These are phyloP conservation scores for Rhizoclosmatium globosum DNA, from an alignment of 192 early-diverging fungal genomes.

Conservation along the genomic window DNA sequence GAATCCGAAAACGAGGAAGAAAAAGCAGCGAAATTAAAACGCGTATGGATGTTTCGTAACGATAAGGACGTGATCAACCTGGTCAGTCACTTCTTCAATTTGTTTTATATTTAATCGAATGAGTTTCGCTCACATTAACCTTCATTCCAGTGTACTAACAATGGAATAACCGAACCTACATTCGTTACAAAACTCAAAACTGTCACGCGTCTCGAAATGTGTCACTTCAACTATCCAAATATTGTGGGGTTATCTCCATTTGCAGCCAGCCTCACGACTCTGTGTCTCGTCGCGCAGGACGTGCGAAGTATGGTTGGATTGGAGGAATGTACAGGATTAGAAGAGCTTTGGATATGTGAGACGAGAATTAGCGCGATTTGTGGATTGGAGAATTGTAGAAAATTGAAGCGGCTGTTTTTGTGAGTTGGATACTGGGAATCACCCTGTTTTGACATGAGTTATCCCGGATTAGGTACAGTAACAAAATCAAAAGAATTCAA, in stretches of 20 bases:
- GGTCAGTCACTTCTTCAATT: slow-evolving; percentile 19
- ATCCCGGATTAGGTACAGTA: slow-evolving; percentile 51
- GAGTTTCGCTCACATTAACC: neutral
- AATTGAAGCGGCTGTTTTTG: slow-evolving; percentile 60
- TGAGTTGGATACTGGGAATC: slow-evolving; percentile 23
- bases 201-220: slow-evolving; percentile 61
- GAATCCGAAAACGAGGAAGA: slow-evolving; percentile 35
- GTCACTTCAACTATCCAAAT: slow-evolving; percentile 59
- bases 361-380: slow-evolving; percentile 51
- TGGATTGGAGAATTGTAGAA: slow-evolving; percentile 45
- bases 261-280: slow-evolving; percentile 38
- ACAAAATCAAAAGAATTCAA: slow-evolving; percentile 60
- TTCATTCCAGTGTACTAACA: slow-evolving; percentile 45
- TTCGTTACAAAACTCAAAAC: slow-evolving; percentile 29
- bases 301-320: slow-evolving; percentile 55
- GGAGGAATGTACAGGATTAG: slow-evolving; percentile 45
- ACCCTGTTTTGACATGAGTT: neutral
- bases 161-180: slow-evolving; percentile 41
- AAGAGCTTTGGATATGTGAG: slow-evolving; percentile 69
- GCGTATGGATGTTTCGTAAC: slow-evolving; percentile 38
- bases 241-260: slow-evolving; percentile 56
- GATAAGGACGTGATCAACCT: slow-evolving; percentile 44
- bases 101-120: neutral
- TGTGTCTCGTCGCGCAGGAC: slow-evolving; percentile 69
- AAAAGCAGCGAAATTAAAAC: slow-evolving; percentile 23